These are phyloP conservation scores for Pyrrhoderma lamaoense DNA, from an alignment of 1,284 basidiomycete genomes.

Conservation along the genomic window DNA sequence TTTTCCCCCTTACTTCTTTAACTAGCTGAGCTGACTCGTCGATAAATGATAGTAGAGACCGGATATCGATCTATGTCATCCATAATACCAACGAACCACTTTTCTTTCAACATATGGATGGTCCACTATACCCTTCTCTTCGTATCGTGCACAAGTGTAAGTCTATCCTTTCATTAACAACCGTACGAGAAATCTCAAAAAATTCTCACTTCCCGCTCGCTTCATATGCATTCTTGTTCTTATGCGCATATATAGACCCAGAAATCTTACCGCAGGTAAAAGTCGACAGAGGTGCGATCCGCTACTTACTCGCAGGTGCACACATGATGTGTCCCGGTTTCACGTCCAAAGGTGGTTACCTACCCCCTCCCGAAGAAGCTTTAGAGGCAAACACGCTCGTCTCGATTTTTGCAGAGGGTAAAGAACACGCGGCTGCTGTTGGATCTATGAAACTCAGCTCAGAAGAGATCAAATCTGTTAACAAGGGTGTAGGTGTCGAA, in stretches of 20 bases:
- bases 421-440: slow-evolving; percentile 86
- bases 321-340: slow-evolving; percentile 98
- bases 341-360: slow-evolving; percentile 83
- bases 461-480: slow-evolving; percentile 84
- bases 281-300: slow-evolving; percentile 95
- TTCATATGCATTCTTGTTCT: slow-evolving; percentile 11
- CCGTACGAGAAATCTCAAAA: no score
- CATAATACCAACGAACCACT: slow-evolving; percentile 68
- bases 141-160: slow-evolving; percentile 86
- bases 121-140: slow-evolving; percentile 85
- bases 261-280: slow-evolving; percentile 82
- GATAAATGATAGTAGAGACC: slow-evolving; percentile 70
- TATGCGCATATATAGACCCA: slow-evolving; percentile 61
- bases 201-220: no score
- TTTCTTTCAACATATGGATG: slow-evolving; percentile 97
- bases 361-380: slow-evolving; percentile 69
- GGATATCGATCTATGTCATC: slow-evolving; percentile 85
- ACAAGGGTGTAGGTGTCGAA: slow-evolving; percentile 90
- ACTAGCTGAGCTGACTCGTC: slow-evolving; percentile 5
- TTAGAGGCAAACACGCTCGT: slow-evolving; percentile 71
- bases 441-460: slow-evolving; percentile 80
- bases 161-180: no score
- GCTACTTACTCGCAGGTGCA: slow-evolving; percentile 89
- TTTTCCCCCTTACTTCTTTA: slow-evolving; percentile 4
- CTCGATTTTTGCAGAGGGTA: slow-evolving; percentile 92